Conservation (phyloP, 176 grass and related monocot species). For the Triticum turgidum region DNA sequence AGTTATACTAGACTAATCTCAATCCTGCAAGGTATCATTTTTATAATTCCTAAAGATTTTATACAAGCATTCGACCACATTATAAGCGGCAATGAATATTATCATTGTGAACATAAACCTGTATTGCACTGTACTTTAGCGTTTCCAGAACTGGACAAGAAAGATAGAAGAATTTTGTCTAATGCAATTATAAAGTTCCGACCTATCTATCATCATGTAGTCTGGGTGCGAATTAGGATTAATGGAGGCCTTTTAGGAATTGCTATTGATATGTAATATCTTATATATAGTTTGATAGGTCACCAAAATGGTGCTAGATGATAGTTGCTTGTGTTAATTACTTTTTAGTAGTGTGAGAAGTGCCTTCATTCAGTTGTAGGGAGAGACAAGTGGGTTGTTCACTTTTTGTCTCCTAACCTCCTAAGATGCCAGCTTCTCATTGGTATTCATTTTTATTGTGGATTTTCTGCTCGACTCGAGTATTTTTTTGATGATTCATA, state of each 20-base stretch:
- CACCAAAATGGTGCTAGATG: neutral
- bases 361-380: conserved; percentile 4
- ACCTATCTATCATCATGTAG: neutral
- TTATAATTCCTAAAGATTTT: too few species aligned
- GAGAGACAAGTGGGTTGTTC: too few species aligned
- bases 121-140: too few species aligned
- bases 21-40: too few species aligned
- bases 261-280: conserved; percentile 22
- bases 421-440: too few species aligned
- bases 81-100: too few species aligned
- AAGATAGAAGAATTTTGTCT: conserved; percentile 65
- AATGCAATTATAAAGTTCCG: neutral
- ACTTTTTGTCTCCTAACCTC: too few species aligned
- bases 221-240: conserved; percentile 14
- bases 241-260: conserved; percentile 26
- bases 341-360: neutral
- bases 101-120: too few species aligned
- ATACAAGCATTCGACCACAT: conserved; percentile 29
- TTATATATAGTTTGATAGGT: too few species aligned
- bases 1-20: too few species aligned
- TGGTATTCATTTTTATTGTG: neutral
- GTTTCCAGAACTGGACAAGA: too few species aligned
- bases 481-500: too few species aligned
- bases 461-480: neutral
- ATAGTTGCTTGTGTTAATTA: neutral